Conservation (phyloP, 2,329 filamentous ascomycete species). For the Penicillium digitatum region DNA sequence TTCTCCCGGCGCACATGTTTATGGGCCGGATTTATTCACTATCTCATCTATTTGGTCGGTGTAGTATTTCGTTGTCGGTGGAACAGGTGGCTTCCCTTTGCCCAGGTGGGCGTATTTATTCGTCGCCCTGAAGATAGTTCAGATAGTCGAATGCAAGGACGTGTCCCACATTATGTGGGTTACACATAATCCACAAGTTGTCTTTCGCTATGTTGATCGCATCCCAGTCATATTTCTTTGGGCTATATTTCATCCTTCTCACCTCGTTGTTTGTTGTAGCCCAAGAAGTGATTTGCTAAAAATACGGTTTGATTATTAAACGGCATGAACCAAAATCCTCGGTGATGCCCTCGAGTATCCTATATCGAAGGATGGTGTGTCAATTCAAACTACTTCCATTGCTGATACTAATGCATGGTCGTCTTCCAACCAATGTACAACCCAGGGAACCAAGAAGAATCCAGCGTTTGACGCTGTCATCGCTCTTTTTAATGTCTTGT, state of each 20-base stretch:
- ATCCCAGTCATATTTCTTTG: not conserved
- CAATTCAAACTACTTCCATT: no score
- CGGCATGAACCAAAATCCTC: no score
- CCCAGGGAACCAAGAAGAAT: no score
- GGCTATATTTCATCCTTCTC: not conserved
- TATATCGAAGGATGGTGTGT: no score
- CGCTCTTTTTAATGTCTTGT: no score
- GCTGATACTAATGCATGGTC: no score
- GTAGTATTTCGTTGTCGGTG: slow-evolving; percentile 12
- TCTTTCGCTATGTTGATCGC: not conserved
- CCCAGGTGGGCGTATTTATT: slow-evolving; percentile 10
- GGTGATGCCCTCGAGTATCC: no score
- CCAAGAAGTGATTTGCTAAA: no score
- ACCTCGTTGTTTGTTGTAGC: no score
- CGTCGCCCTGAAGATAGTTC: slow-evolving; percentile 17
- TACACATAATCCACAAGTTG: not conserved
- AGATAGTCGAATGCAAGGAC: slow-evolving; percentile 12
- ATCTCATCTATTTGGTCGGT: slow-evolving; percentile 9
- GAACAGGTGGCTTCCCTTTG: not conserved
- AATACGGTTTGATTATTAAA: no score
- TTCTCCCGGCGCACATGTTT: slow-evolving; percentile 3
- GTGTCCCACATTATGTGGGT: slow-evolving; percentile 7
- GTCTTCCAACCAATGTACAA: no score
- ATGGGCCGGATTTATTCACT: slow-evolving; percentile 4
- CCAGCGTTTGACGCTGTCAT: no score